These are phyloP conservation scores for Boletus bicolor DNA, from an alignment of 768 basidiomycete genomes.

Conservation along the genomic window DNA sequence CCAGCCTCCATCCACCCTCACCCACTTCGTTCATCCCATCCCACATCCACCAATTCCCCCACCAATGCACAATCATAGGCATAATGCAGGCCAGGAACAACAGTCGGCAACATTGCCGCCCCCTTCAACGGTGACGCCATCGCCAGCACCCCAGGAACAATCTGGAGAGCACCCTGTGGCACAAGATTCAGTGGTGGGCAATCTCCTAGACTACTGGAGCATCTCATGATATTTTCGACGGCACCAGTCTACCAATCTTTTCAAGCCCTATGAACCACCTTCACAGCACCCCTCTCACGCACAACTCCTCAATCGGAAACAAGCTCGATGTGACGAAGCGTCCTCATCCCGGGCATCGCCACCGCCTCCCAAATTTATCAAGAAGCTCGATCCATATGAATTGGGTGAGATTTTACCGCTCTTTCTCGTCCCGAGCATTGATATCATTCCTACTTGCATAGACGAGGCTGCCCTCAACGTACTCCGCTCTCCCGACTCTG, in stretches of 20 bases:
- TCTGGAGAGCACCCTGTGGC: not conserved
- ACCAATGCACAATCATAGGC: not conserved
- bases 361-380: slow-evolving; percentile 19
- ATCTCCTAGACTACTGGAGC: not conserved
- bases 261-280: slow-evolving; percentile 28
- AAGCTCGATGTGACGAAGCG: not conserved
- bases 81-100: not conserved
- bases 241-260: slow-evolving; percentile 13
- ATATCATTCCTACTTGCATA: not conserved
- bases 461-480: slow-evolving; percentile 24
- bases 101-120: not conserved
- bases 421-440: not conserved
- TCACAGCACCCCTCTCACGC: slow-evolving; percentile 19
- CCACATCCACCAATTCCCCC: slow-evolving; percentile 12
- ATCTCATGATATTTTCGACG: not conserved
- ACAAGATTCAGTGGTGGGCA: slow-evolving; percentile 5
- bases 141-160: not conserved
- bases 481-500: slow-evolving; percentile 7
- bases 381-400: slow-evolving; percentile 31
- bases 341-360: not conserved
- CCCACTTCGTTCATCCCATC: slow-evolving; percentile 22
- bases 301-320: slow-evolving; percentile 1
- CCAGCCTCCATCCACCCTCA: slow-evolving; percentile 15
- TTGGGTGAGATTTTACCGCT: slow-evolving; percentile 9
- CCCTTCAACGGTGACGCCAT: not conserved